phyloP scores from a whole-genome alignment of 2,329 filamentous ascomycete genomes.

The Colletotrichum sp. region DNA sequence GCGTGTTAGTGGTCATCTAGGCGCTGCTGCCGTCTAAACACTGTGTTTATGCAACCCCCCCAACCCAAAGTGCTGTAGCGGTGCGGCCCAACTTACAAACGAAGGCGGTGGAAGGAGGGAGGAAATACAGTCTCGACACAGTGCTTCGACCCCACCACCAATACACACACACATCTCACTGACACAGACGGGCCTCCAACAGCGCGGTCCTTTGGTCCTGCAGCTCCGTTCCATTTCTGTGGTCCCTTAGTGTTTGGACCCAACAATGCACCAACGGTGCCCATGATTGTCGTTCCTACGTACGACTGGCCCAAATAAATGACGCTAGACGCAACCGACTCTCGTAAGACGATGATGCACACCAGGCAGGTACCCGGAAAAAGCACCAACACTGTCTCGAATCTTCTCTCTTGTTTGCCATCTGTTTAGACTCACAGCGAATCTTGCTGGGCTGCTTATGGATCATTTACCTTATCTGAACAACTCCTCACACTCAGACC shows the following conservation, averaged over 20 bases:
- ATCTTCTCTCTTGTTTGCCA: background rate
- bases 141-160: background rate
- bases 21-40: background rate
- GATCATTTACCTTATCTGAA: background rate
- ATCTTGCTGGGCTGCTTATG: background rate
- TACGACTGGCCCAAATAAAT: background rate
- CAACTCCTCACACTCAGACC: background rate
- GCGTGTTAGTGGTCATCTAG: background rate
- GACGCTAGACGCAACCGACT: slow-evolving; percentile 2
- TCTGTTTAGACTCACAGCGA: background rate
- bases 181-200: background rate
- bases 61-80: background rate
- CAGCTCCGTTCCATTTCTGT: background rate
- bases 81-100: background rate
- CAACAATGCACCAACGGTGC: background rate
- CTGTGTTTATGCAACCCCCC: background rate
- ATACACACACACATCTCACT: background rate
- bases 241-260: background rate
- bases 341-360: slow-evolving; percentile 17
- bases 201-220: background rate
- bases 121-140: background rate
- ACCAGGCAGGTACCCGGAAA: background rate
- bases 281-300: background rate
- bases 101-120: background rate
- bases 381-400: background rate